Conservation (phyloP, 805 yeast species). For the Cyberlindnera galapagoensis region DNA sequence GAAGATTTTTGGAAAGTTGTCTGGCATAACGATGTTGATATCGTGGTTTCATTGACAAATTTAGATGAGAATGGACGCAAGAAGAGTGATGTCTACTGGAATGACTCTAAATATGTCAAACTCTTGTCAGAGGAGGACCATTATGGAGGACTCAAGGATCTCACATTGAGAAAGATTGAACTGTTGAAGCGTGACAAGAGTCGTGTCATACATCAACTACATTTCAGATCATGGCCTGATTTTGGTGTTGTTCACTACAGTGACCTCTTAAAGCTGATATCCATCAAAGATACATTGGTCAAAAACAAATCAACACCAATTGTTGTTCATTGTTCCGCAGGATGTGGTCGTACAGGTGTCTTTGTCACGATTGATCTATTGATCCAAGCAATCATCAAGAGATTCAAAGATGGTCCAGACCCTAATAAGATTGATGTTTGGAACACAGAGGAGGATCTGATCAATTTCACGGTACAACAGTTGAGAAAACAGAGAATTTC, state of each 20-base stretch:
- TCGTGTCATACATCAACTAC: constrained; percentile 60
- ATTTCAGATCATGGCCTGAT: constrained; percentile 79
- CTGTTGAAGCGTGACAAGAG: constrained; percentile 18
- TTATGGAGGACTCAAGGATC: constrained; percentile 25
- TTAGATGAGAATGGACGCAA: constrained; percentile 66
- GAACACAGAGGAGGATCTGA: constrained; percentile 38
- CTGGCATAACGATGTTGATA: constrained; percentile 52
- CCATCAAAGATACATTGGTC: constrained; percentile 25
- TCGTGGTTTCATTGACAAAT: constrained; percentile 72
- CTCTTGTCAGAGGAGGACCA: constrained; percentile 25
- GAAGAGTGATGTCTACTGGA: constrained; percentile 86
- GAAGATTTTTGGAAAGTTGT: constrained; percentile 90
- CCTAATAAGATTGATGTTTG: constrained; percentile 9
- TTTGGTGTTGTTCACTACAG: constrained; percentile 51
- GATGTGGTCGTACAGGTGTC: constrained; percentile 95
- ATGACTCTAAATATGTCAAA: constrained; percentile 38
- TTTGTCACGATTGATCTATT: constrained; percentile 57
- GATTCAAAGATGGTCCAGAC: background rate
- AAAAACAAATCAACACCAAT: constrained; percentile 37
- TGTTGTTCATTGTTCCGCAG: constrained; percentile 92
- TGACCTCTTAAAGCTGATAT: constrained; percentile 26
- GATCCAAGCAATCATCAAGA: constrained; percentile 12
- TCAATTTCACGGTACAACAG: constrained; percentile 55
- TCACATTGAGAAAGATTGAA: constrained; percentile 26
- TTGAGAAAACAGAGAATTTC: constrained; percentile 71